A percentile compares a stretch with the other conserved stretches of the same genome.
phyloP scores from a whole-genome alignment of 139 green algal species.

The Astrephomene gubernaculifera region DNA sequence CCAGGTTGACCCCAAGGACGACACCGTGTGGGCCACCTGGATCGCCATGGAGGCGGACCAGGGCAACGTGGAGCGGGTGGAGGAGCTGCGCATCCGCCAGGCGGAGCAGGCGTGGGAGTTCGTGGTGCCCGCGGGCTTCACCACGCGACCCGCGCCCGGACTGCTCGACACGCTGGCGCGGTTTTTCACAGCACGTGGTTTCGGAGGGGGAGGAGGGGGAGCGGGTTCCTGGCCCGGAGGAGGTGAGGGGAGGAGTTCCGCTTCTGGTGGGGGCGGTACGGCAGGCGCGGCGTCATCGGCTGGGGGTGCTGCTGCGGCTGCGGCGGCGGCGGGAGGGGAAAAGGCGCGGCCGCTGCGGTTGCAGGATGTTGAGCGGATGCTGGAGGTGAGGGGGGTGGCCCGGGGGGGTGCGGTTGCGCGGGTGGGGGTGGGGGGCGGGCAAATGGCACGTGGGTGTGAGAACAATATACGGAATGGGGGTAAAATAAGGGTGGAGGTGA shows the following conservation, averaged over 20 bases:
- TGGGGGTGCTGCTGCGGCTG: neutral
- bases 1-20: conserved; percentile 75
- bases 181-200: conserved; percentile 49
- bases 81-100: conserved; percentile 84
- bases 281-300: neutral
- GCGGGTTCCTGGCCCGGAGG: too few relatives aligned
- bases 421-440: neutral
- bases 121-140: conserved; percentile 75
- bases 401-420: neutral
- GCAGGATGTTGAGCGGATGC: neutral
- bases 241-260: neutral
- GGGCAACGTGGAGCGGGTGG: conserved; percentile 79
- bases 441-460: too few relatives aligned
- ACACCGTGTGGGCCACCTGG: conserved; percentile 86
- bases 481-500: too few relatives aligned
- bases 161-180: conserved; percentile 42
- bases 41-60: conserved; percentile 89
- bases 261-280: neutral
- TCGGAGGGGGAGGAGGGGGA: neutral
- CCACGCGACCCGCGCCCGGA: conserved; percentile 50
- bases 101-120: conserved; percentile 76
- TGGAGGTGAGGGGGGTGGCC: neutral
- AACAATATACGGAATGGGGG: too few relatives aligned
- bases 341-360: neutral
- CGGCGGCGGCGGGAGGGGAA: neutral